phyloP scores from a whole-genome alignment of 2,329 filamentous ascomycete species.

The Acrodontium crateriforme region DNA sequence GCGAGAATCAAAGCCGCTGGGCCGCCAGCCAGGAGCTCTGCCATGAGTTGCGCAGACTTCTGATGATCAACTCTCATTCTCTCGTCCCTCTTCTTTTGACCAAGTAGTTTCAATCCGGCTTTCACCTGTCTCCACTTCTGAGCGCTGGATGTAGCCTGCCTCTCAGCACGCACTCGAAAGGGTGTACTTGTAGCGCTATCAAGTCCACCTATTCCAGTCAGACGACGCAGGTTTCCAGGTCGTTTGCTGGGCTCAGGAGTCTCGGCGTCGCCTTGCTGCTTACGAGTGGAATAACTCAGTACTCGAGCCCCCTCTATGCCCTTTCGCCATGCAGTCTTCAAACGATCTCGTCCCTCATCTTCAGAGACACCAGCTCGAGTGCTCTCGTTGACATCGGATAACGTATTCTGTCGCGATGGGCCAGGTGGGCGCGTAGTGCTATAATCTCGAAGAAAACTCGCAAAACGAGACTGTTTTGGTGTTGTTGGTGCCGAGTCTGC shows the following conservation, averaged over 20 bases:
- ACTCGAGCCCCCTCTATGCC: conserved; percentile 34
- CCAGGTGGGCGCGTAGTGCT: conserved; percentile 42
- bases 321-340: conserved; percentile 33
- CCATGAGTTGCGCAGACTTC: conserved; percentile 93
- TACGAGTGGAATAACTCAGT: conserved; percentile 28
- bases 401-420: conserved; percentile 40
- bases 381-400: conserved; percentile 22
- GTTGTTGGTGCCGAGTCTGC: conserved; percentile 55
- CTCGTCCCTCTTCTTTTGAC: conserved; percentile 70
- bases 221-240: conserved; percentile 31
- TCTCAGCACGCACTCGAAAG: conserved; percentile 31
- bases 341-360: conserved; percentile 35
- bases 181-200: conserved; percentile 22
- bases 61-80: conserved; percentile 78
- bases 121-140: conserved; percentile 92
- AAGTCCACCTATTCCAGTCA: conserved; percentile 33
- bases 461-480: conserved; percentile 38
- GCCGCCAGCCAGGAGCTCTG: conserved; percentile 80
- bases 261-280: conserved; percentile 14
- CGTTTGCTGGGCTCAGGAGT: conserved; percentile 24
- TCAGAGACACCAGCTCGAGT: conserved; percentile 33
- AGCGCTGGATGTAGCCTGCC: conserved; percentile 39
- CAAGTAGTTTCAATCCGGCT: conserved; percentile 66
- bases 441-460: conserved; percentile 34
- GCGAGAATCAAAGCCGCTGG: conserved; percentile 89